Conservation (phyloP, 2,329 filamentous ascomycete genomes). For the Sporothrix globosa region DNA sequence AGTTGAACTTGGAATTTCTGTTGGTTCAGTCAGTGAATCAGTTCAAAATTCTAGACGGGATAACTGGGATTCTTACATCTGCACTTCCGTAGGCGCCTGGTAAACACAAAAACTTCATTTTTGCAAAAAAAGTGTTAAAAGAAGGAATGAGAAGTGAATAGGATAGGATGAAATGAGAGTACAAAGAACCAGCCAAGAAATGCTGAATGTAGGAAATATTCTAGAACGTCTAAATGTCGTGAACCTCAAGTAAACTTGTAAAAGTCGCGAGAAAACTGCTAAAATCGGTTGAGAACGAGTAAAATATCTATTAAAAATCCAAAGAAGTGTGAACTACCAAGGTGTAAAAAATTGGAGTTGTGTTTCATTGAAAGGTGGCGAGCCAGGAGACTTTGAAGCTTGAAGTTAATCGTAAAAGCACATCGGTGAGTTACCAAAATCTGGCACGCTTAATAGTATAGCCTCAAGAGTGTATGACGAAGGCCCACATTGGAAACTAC, state of each 20-base stretch:
- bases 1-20: constrained; percentile 62
- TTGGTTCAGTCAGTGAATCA: neutral
- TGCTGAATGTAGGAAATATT: neutral
- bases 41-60: neutral
- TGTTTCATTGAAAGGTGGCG: constrained; percentile 8
- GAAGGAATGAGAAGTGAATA: neutral
- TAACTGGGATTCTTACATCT: constrained; percentile 47
- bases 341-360: neutral
- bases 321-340: neutral
- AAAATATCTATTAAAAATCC: too few relatives aligned
- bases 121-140: neutral
- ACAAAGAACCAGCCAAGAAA: neutral
- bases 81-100: constrained; percentile 62
- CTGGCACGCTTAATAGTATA: neutral
- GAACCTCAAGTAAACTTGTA: neutral
- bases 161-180: neutral
- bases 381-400: constrained; percentile 6
- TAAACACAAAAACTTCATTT: constrained; percentile 61
- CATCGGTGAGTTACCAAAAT: neutral
- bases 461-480: neutral
- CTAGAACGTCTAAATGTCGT: neutral
- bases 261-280: neutral
- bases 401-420: neutral
- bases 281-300: too few relatives aligned
- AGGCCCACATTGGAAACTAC: neutral